Percentiles rank a stretch among this genome's conserved stretches.
Conservation (phyloP, 371 early-diverging fungal genomes). For the Actinomortierella ambigua region DNA sequence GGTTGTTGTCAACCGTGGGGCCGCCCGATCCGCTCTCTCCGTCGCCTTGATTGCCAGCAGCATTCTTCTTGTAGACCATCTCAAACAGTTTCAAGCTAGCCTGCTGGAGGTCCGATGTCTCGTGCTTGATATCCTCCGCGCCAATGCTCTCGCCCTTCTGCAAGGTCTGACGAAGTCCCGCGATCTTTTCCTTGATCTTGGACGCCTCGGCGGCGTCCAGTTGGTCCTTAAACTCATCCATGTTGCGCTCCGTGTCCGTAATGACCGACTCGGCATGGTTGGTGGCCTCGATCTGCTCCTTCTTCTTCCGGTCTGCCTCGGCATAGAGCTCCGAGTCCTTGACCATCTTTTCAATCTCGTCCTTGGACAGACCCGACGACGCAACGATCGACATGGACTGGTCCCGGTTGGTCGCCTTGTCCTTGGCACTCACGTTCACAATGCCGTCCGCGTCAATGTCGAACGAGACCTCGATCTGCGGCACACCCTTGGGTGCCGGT, state of each 20-base stretch:
- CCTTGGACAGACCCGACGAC: conserved; percentile 93
- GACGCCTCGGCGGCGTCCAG: conserved; percentile 80
- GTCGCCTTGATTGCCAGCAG: conserved; percentile 25
- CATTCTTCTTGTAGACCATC: conserved; percentile 91
- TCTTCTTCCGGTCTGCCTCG: conserved; percentile 90
- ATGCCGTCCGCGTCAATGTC: conserved; percentile 99
- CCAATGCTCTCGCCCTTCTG: conserved; percentile 64
- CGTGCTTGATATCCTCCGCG: conserved; percentile 77
- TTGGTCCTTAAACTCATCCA: conserved; percentile 94
- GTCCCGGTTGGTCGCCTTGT: conserved; percentile 95
- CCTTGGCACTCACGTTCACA: conserved; percentile 97
- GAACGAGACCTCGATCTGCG: conserved; percentile 96
- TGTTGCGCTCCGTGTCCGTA: conserved; percentile 91
- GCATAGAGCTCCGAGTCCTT: conserved; percentile 90
- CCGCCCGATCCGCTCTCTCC: conserved; percentile 22
- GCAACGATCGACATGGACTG: conserved; percentile 97
- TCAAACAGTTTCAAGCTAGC: conserved; percentile 93
- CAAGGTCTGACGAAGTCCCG: conserved; percentile 72
- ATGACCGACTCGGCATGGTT: conserved; percentile 94
- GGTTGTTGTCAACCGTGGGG: conserved; percentile 43
- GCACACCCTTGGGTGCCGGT: conserved; percentile 92
- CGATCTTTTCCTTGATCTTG: conserved; percentile 84
- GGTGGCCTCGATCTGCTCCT: conserved; percentile 91
- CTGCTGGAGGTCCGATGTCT: conserved; percentile 84
- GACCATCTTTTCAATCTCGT: conserved; percentile 98